Conservation (phyloP, 2,329 filamentous ascomycete species). For the Fusarium transvaalense region DNA sequence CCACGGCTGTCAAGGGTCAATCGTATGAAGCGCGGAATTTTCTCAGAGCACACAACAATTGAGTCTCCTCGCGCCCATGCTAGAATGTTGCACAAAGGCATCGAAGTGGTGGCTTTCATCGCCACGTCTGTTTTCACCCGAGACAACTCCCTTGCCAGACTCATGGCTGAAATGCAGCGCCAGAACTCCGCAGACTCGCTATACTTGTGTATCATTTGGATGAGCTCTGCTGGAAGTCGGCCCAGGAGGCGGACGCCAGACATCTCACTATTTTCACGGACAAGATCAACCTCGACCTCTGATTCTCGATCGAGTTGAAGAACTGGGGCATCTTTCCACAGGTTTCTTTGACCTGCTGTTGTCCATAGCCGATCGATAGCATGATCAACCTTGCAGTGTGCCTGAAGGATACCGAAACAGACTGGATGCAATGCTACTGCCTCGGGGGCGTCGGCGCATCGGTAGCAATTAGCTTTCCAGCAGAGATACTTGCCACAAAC, state of each 20-base stretch:
- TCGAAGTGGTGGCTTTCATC: not conserved
- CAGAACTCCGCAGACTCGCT: conserved; percentile 15
- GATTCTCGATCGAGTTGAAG: conserved; percentile 12
- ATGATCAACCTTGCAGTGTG: not conserved
- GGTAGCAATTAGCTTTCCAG: conserved; percentile 4
- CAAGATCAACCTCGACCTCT: not conserved
- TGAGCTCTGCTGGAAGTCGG: conserved; percentile 8
- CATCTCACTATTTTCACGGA: conserved; percentile 12
- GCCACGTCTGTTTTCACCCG: not conserved
- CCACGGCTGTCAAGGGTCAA: conserved; percentile 15
- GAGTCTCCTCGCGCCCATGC: conserved; percentile 13
- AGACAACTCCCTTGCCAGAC: conserved; percentile 9
- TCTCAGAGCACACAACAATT: not conserved
- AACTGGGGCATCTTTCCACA: conserved; percentile 11
- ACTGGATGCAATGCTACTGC: not conserved
- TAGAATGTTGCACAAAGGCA: conserved; percentile 9
- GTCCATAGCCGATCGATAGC: conserved; percentile 14
- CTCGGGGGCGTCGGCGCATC: conserved; percentile 4
- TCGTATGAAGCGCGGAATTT: not conserved
- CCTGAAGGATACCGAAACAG: conserved; percentile 4
- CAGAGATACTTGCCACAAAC: not conserved
- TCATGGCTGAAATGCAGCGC: conserved; percentile 9
- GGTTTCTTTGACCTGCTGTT: not conserved
- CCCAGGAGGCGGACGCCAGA: not conserved
- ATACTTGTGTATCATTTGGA: conserved; percentile 13